Conservation (phyloP, 352 stramenopile species). For the Phytophthora hibernalis region DNA sequence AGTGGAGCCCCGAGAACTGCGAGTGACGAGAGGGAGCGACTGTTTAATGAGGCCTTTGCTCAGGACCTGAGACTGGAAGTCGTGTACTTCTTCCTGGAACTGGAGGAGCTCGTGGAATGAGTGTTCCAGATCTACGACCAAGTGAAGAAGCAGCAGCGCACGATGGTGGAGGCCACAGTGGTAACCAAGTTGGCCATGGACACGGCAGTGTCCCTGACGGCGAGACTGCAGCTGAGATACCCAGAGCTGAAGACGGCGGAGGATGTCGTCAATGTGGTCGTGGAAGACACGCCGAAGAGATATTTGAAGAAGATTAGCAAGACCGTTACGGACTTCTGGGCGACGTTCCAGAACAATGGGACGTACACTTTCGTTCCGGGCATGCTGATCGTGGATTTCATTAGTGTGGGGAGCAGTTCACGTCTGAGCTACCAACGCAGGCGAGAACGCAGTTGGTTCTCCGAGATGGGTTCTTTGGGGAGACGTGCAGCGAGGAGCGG, state of each 20-base stretch:
- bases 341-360: conserved; percentile 9
- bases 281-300: background rate
- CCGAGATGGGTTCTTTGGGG: conserved; percentile 28
- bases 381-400: conserved; percentile 31
- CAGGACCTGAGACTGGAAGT: conserved; percentile 27
- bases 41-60: conserved; percentile 27
- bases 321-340: conserved; percentile 9
- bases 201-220: conserved; percentile 19
- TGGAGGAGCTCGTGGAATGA: conserved; percentile 31
- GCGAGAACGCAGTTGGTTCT: conserved; percentile 5
- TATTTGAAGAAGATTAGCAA: background rate
- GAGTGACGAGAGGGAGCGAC: conserved; percentile 9
- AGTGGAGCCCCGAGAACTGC: background rate
- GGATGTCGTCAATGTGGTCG: conserved; percentile 29
- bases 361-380: conserved; percentile 30
- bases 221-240: conserved; percentile 35
- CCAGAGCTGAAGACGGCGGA: conserved; percentile 24
- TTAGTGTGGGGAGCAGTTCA: conserved; percentile 28
- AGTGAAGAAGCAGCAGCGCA: conserved; percentile 45
- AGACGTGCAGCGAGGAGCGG: conserved; percentile 28
- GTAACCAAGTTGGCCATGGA: conserved; percentile 44
- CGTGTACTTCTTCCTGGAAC: conserved; percentile 40
- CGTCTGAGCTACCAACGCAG: conserved; percentile 20
- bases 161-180: conserved; percentile 44
- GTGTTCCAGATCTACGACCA: conserved; percentile 36